These are phyloP conservation scores for Grigorovia jiainica DNA, from an alignment of 805 yeast genomes.

Conservation along the genomic window DNA sequence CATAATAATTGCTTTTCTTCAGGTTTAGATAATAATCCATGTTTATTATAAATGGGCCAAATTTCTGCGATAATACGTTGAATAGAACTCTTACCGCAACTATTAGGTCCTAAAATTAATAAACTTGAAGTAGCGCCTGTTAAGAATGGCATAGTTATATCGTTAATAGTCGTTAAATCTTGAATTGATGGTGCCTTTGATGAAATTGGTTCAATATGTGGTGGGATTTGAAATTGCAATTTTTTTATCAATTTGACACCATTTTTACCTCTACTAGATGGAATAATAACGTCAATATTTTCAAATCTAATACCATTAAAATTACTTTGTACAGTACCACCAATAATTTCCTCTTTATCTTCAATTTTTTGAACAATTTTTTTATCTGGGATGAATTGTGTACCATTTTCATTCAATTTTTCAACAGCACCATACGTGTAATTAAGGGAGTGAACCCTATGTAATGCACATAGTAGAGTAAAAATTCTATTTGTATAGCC, in stretches of 20 bases:
- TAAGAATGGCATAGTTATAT: conserved; percentile 19
- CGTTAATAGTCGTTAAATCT: conserved; percentile 20
- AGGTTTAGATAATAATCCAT: conserved; percentile 77
- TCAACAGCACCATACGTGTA: conserved; percentile 30
- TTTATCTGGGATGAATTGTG: background rate
- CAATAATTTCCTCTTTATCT: conserved; percentile 38
- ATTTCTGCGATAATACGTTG: conserved; percentile 76
- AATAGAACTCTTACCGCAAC: conserved; percentile 83
- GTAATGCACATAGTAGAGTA: conserved; percentile 63
- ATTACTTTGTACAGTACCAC: conserved; percentile 72
- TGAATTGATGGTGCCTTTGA: conserved; percentile 30
- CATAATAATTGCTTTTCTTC: conserved; percentile 58
- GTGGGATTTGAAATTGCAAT: conserved; percentile 45
- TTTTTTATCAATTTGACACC: conserved; percentile 55
- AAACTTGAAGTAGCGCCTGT: conserved; percentile 49
- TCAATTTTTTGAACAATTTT: background rate
- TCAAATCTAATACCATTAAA: conserved; percentile 77
- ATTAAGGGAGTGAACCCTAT: conserved; percentile 61
- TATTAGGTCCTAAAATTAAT: conserved; percentile 77
- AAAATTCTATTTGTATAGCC: conserved; percentile 87
- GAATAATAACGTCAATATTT: conserved; percentile 72
- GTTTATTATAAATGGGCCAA: conserved; percentile 72
- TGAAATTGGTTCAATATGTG: conserved; percentile 19
- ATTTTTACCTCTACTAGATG: conserved; percentile 50
- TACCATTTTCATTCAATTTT: background rate